Base-by-base conservation (phyloP, 805 yeast species). In the Tetrapisispora taiwanensis region DNA sequence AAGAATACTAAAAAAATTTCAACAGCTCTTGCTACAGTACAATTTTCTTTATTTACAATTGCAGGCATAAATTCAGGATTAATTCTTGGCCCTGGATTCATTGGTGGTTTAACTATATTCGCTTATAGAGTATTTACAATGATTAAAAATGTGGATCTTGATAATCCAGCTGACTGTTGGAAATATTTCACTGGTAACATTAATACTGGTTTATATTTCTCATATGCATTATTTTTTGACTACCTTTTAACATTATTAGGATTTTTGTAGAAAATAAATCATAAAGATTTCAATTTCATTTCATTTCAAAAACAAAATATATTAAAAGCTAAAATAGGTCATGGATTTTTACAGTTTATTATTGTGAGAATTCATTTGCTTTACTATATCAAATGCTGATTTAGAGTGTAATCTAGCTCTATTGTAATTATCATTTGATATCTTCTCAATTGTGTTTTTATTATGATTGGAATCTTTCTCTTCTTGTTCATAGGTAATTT, bases 111-210 rank as follows among this genome's bases (percentile, higher is more conserved):
- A 24, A 73, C 76, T 1, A 65, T 75, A 52, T 92, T 90, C 34
- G 79, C 84, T 37, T 77, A 73, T 48, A 73, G 95, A 51, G 62
- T 92, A 31, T 72, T 75, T 52, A 65, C 65, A 31, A 84, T 84
- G 84, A 82, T 89, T 53, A 69, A 66, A 44, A 71, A 67, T 15
- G 97, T 89, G 7, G 77, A 92, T 59, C 70, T 92, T 46, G 85
- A 92, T 59, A 68, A 77, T 53, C 95, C 95, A 13, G 69, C 64
- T 28, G 74, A 79, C 55, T 92, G 99, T 65, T 85, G 97, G 88
- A 70, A 72, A 45, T 76, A 80, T 62, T 92, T 92, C 60, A 71
- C 71, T 15, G 75, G 78, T 33, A 92, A 90, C 60, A 83, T 89
- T 53, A 71, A 71, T 45, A 84, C 95, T 2, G 94, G 92, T 0